phyloP scores from a whole-genome alignment of 768 basidiomycete genomes.

The Mycena amicta region DNA sequence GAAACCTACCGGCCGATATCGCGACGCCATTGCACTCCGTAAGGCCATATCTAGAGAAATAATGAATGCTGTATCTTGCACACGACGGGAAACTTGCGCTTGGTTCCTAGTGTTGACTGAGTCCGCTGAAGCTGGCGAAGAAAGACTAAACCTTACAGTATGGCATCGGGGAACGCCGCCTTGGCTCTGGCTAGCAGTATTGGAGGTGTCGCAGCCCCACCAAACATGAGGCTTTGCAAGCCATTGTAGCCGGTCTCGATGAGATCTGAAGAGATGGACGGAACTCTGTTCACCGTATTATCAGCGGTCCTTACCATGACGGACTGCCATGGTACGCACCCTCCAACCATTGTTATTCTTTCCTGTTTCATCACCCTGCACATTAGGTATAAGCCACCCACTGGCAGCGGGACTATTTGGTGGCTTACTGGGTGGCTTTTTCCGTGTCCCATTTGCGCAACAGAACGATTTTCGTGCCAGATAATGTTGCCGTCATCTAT shows the following conservation, averaged over 20 bases:
- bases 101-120: conserved; percentile 42
- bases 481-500: conserved; percentile 48
- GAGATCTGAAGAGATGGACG: conserved; percentile 65
- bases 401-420: conserved; percentile 1
- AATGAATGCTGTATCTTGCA: too few species aligned
- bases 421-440: conserved; percentile 39
- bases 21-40: conserved; percentile 20
- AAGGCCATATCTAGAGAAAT: conserved; percentile 47
- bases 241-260: conserved; percentile 47
- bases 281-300: conserved; percentile 43
- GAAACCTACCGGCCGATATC: background rate
- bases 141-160: conserved; percentile 37
- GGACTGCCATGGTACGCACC: conserved; percentile 2
- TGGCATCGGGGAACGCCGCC: conserved; percentile 53
- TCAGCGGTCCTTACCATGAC: background rate
- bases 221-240: conserved; percentile 49
- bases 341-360: conserved; percentile 25
- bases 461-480: conserved; percentile 48
- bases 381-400: background rate
- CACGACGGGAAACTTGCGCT: too few species aligned
- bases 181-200: too few species aligned
- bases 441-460: conserved; percentile 54
- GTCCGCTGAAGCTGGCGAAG: background rate
- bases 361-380: conserved; percentile 37
- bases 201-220: too few species aligned